Evolutionary conservation across 2,329 filamentous ascomycete species (phyloP), one percentile per base, ranked within the genome.

Genomic region (Epicoccum sorghinum): DNA sequence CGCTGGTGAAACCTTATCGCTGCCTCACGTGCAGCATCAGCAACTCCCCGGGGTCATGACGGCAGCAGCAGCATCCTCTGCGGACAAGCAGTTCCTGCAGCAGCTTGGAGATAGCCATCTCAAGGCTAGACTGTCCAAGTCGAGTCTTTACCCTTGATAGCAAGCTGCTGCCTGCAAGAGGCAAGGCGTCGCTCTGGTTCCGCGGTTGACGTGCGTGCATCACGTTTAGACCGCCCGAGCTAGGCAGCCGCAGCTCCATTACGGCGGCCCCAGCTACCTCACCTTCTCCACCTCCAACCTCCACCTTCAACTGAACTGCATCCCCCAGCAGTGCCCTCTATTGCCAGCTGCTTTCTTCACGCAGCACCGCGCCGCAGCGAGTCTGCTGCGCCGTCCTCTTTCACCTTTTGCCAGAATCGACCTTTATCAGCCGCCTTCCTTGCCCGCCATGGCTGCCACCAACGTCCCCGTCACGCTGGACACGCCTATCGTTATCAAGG

Each of bases 401-500:
- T 14, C 23, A 18, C 35, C 32, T 23, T 40, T 45, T 25, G 38
- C 53, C 24, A 42, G 22, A 14, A 13, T 38, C 45, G 24, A 45
- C 36, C 18, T 25, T 42, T 30, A 35, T 48, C 47, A 45, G 44
- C 44, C 48, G 43, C 37, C 44, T 48, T 41, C 41, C 39, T 33
- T 56, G 59, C 60, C 63, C 58, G 63, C 59, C 66, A 76, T 78
- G 71, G 72, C 77, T 55, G 70, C 77, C 48, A 70, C 78, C 62
- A 75, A 76, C 58, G 70, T 77, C 52, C 76, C 80, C 36, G 80
- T 84, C 52, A 81, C 78, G 47, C 83, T 86, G 51, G 89, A 92
- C 59, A 91, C 89, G 47, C 80, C 85, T 61, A 89, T 98, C 77
- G 91, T 89, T 62, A 81, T 97, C 79, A 98, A 98, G 81, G 83